Evolutionary conservation across 202 grass and related monocot genomes (phyloP).

Genomic region (Setaria viridis): DNA sequence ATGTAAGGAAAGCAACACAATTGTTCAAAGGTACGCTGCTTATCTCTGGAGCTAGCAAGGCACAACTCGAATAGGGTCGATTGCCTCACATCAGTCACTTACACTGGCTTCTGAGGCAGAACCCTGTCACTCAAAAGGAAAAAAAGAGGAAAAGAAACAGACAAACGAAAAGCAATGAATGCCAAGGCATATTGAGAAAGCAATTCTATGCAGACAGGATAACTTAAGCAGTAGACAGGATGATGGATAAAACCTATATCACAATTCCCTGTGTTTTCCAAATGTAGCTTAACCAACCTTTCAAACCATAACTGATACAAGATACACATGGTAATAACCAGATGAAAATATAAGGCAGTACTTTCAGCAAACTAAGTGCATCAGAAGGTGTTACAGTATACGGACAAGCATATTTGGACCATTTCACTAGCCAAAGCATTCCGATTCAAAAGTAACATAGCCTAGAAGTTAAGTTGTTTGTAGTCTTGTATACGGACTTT

Average conservation of each 20-base stretch:
- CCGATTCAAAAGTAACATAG: conserved; percentile 41
- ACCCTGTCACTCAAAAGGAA: conserved; percentile 66
- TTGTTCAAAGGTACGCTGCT: conserved; percentile 44
- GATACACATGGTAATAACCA: conserved; percentile 27
- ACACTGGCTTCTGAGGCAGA: conserved; percentile 59
- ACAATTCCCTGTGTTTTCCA: conserved; percentile 39
- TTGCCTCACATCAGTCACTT: conserved; percentile 60
- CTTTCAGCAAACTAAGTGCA: conserved; percentile 41
- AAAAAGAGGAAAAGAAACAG: background rate
- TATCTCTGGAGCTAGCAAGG: conserved; percentile 61
- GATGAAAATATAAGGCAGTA: conserved; percentile 4
- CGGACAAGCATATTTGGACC: conserved; percentile 45
- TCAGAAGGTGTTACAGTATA: conserved; percentile 41
- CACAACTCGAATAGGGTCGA: conserved; percentile 39
- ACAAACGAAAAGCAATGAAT: conserved; percentile 54
- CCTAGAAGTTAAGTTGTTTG: conserved; percentile 46
- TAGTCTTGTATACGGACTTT: conserved; percentile 58
- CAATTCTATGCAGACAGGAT: conserved; percentile 30
- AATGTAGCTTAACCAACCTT: conserved; percentile 6
- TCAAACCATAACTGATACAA: conserved; percentile 29
- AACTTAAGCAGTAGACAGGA: conserved; percentile 41
- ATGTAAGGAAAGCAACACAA: conserved; percentile 18
- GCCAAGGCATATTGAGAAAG: conserved; percentile 33
- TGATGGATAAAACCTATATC: conserved; percentile 31
- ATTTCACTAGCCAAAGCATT: conserved; percentile 52